phyloP scores from a whole-genome alignment of 768 basidiomycete genomes.

The Mrakia frigida region DNA sequence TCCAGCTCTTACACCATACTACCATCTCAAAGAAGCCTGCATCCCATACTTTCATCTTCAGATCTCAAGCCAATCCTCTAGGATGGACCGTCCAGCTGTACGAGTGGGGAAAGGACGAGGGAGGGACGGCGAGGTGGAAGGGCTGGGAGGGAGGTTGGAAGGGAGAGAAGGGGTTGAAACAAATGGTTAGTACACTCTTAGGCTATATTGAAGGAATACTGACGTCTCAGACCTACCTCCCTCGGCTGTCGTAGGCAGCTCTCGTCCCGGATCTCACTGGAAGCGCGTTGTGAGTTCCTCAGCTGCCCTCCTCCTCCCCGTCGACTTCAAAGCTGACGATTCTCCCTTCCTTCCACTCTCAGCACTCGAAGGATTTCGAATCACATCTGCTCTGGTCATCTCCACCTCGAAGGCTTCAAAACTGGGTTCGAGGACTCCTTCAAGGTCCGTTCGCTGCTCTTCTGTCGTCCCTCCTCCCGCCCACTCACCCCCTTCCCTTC shows the following conservation, averaged over 20 bases:
- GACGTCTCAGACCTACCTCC: background rate
- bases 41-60: background rate
- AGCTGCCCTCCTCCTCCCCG: background rate
- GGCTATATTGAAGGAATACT: no score
- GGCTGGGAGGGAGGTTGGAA: slow-evolving; percentile 36
- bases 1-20: slow-evolving; percentile 1
- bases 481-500: background rate
- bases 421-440: slow-evolving; percentile 60
- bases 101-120: slow-evolving; percentile 7
- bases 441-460: slow-evolving; percentile 37
- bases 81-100: slow-evolving; percentile 1
- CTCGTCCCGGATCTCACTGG: background rate
- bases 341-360: slow-evolving; percentile 22
- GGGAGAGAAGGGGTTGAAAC: slow-evolving; percentile 52
- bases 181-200: slow-evolving; percentile 53
- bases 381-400: slow-evolving; percentile 51
- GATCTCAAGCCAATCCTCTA: background rate
- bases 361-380: slow-evolving; percentile 55
- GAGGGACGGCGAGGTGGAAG: background rate
- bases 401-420: slow-evolving; percentile 51
- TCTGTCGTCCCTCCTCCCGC: background rate
- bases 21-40: background rate
- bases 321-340: background rate
- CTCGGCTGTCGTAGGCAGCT: background rate
- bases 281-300: background rate